A percentile compares a stretch with the other conserved stretches of the same genome.
Evolutionary conservation across 2,329 filamentous ascomycete species (phyloP).

Genomic region (Aspergillus fijiensis): DNA sequence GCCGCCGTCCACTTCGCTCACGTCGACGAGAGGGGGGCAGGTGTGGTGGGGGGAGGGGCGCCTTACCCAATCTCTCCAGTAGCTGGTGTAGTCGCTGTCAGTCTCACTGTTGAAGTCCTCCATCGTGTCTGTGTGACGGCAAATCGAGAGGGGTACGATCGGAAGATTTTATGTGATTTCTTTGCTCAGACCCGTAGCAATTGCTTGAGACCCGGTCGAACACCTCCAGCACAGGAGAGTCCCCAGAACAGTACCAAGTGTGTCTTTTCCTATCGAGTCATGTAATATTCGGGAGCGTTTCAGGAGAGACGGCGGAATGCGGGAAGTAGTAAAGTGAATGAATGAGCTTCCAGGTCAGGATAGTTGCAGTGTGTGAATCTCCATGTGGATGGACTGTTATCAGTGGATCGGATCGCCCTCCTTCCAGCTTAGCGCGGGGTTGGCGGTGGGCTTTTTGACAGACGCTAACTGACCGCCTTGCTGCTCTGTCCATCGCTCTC

Average conservation of each 20-base stretch:
- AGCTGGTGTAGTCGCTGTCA: conserved; percentile 98
- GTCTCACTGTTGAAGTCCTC: conserved; percentile 98
- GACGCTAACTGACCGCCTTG: conserved; percentile 20
- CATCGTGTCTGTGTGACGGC: conserved; percentile 55
- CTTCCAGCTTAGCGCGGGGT: conserved; percentile 30
- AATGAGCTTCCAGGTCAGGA: conserved; percentile 2
- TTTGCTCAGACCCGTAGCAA: conserved; percentile 21
- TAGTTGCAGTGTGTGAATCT: conserved; percentile 23
- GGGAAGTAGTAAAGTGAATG: conserved; percentile 1
- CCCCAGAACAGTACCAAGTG: conserved; percentile 25
- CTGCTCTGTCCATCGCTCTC: not conserved
- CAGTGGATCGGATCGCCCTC: conserved; percentile 19
- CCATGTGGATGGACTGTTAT: conserved; percentile 23
- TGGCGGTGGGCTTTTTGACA: conserved; percentile 21
- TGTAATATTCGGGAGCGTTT: conserved; percentile 7
- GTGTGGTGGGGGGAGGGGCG: not conserved
- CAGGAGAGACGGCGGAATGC: not conserved
- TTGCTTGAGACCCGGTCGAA: conserved; percentile 21
- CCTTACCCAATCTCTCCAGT: conserved; percentile 98
- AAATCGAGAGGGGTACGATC: conserved; percentile 2
- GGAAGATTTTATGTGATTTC: conserved; percentile 20
- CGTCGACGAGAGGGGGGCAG: conserved; percentile 9
- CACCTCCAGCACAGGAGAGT: conserved; percentile 20
- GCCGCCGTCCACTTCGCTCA: conserved; percentile 10
- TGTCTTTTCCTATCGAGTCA: conserved; percentile 18